These are phyloP conservation scores for Solanum infundibuliforme DNA, from an alignment of 257 asterid genomes.

Conservation along the genomic window DNA sequence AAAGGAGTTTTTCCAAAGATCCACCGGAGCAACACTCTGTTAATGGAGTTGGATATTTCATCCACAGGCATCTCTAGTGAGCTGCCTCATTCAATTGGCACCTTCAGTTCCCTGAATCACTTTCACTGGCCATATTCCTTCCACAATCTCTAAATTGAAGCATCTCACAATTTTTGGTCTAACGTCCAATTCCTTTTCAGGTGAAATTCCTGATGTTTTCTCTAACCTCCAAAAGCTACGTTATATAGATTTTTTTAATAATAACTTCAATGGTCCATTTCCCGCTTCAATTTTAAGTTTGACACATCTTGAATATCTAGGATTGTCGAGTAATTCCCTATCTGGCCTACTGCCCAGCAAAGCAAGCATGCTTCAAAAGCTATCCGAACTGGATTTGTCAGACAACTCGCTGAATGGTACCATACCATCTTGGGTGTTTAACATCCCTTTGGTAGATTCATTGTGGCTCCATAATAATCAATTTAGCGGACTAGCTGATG, in stretches of 20 bases:
- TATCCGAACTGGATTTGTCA: neutral
- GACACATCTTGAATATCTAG: neutral
- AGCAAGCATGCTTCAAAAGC: neutral
- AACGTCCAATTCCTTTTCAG: too few species aligned
- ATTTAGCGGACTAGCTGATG: too few species aligned
- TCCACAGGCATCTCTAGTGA: too few species aligned
- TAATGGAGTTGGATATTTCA: too few species aligned
- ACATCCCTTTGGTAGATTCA: accelerated
- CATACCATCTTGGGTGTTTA: too few species aligned
- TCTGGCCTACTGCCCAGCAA: neutral
- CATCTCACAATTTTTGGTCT: accelerated
- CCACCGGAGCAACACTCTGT: too few species aligned
- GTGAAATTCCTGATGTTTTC: too few species aligned
- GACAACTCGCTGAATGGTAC: neutral
- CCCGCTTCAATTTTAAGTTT: neutral
- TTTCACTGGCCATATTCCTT: neutral
- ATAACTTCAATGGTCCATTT: too few species aligned
- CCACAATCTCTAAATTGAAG: neutral
- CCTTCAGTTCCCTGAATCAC: neutral
- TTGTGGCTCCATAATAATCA: accelerated
- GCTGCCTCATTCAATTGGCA: neutral
- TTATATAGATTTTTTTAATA: accelerated
- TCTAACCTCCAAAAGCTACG: too few species aligned
- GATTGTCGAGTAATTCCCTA: neutral
- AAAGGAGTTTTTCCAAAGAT: too few species aligned